Base-by-base conservation (phyloP, 352 stramenopile genomes). In the Phytophthora megakarya region DNA sequence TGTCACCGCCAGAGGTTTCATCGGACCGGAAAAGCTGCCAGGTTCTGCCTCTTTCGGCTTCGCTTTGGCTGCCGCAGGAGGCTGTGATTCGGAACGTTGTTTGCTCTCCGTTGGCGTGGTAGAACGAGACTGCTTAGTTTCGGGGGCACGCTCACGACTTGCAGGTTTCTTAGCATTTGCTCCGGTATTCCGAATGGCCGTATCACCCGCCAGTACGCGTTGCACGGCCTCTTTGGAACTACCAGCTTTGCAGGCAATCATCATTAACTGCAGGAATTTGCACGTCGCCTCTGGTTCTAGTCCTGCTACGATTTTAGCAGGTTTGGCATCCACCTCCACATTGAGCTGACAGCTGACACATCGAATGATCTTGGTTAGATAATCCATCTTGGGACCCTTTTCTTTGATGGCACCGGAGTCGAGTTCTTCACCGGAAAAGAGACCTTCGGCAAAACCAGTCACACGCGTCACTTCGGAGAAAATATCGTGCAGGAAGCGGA, bases 201-300 rank as follows among this genome's bases (percentile, higher is more conserved):
- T 87, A 30, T 90, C 82, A 2, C 84, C 75, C 1, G 78, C 65
- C 13, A 94, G 64, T 6, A 95, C 85, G n/a, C 81, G 81, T 59
- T 85, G 74, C 12, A 96, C 87, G 1, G 86, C 78, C 15, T 86
- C 84, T 1, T 59, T 65, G 1, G 86, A 94, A 57, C 80, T 88
- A 1, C 84, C 87, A 11, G 69, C 66, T 50, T 75, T 77, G 59
- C 81, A 93, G 2, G 93, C 84, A 21, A 98, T 67, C 13, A 74
- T 80, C 42, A 98, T 65, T 5, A 98, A 58, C 70, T 98, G 95
- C 22, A 98, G 65, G 33, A 98, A 91, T 58, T 91, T 92, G 75
- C 97, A 97, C 18, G 96, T 99, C 45, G 93, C 92, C 46, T 98
- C 94, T 2, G 94, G 70, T 43, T 98, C 95, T 15, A 98, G 75